Conservation (phyloP, 306 rosid genomes). For the Dryas alaskensis region DNA sequence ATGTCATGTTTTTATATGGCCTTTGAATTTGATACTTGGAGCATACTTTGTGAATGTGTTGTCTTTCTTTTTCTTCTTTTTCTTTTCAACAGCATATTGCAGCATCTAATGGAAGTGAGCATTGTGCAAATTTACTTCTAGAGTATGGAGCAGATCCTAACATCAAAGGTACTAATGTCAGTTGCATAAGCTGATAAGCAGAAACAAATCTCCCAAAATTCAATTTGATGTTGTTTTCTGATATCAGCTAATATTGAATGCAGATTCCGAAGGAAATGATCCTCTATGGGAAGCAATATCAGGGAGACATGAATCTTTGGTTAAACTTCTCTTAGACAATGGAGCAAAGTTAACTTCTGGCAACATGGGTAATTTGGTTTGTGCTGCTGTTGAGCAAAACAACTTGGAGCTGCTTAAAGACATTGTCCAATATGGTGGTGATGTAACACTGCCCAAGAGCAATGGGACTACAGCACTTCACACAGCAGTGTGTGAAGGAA, state of each 20-base stretch:
- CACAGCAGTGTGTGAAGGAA: conserved; percentile 52
- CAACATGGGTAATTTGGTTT: conserved; percentile 40
- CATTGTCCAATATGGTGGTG: conserved; percentile 33
- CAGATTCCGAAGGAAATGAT: conserved; percentile 56
- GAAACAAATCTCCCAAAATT: background rate
- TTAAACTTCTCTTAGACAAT: conserved; percentile 45
- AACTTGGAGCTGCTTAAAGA: conserved; percentile 48
- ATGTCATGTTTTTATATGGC: conserved; percentile 2
- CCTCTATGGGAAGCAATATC: conserved; percentile 59
- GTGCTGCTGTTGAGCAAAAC: conserved; percentile 48
- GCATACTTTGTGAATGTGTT: background rate
- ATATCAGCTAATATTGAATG: conserved; percentile 1
- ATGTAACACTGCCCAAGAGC: conserved; percentile 36
- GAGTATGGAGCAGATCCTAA: conserved; percentile 63
- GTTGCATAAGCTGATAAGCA: background rate
- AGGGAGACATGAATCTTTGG: conserved; percentile 37
- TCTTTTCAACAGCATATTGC: conserved; percentile 59
- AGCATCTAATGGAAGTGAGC: conserved; percentile 50
- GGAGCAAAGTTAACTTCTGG: conserved; percentile 42
- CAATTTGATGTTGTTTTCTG: too few species aligned
- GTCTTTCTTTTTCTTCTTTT: background rate
- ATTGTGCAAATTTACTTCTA: conserved; percentile 51
- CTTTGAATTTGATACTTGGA: conserved; percentile 6
- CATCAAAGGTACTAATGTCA: conserved; percentile 41
- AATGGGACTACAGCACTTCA: conserved; percentile 59